A percentile compares a stretch with the other conserved stretches of the same genome.
These are phyloP conservation scores for Zygnema circumcarinatum DNA, from an alignment of 139 green algal genomes.

Conservation along the genomic window DNA sequence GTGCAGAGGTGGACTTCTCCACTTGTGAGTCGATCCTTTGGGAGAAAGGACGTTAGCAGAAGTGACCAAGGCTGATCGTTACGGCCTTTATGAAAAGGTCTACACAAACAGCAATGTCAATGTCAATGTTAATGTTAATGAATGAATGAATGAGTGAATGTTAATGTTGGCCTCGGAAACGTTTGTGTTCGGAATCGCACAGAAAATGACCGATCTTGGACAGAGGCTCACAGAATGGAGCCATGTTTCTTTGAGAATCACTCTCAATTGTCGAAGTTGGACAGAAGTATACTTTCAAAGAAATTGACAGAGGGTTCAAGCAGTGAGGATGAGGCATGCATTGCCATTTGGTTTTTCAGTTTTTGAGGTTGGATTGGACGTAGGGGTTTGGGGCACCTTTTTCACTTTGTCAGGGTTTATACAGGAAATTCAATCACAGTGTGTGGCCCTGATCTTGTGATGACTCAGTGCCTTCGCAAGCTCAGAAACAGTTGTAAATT, in stretches of 20 bases:
- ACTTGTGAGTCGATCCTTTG: slow-evolving; percentile 43
- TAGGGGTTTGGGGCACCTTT: no score
- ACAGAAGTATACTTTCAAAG: not conserved
- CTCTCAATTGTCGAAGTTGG: slow-evolving; percentile 20
- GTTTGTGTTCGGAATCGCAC: slow-evolving; percentile 35
- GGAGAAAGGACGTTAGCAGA: slow-evolving; percentile 42
- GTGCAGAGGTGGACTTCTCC: slow-evolving; percentile 38
- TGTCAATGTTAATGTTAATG: no score
- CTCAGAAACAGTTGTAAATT: no score
- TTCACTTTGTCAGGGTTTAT: no score
- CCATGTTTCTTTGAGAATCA: slow-evolving; percentile 15
- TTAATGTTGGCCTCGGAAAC: slow-evolving; percentile 30
- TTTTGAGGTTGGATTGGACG: no score
- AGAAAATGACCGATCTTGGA: not conserved
- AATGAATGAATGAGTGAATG: no score
- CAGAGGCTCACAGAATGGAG: not conserved
- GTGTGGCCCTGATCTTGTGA: no score
- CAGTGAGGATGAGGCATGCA: no score
- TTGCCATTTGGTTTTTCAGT: no score
- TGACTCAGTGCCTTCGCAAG: no score
- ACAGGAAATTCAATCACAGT: no score
- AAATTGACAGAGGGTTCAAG: no score
- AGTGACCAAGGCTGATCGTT: slow-evolving; percentile 45
- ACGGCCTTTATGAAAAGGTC: slow-evolving; percentile 51
- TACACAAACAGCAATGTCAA: slow-evolving; percentile 17